Conservation (phyloP, 2,329 filamentous ascomycete genomes). For the Colletotrichum tamarilloi region DNA sequence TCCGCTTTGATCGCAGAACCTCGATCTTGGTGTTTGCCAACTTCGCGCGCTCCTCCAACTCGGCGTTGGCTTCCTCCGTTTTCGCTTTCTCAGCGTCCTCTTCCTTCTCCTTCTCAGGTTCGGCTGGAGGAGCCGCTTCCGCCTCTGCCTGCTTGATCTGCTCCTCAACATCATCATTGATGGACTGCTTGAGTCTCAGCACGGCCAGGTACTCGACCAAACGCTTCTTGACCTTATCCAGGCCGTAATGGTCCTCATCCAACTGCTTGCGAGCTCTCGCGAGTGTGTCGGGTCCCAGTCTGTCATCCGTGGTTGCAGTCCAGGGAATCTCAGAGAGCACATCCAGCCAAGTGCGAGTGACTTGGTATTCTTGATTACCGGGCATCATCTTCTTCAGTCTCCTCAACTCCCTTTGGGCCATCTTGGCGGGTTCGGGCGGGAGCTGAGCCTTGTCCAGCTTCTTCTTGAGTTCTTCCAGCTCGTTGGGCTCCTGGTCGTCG, state of each 20-base stretch:
- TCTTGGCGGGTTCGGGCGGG: constrained; percentile 85
- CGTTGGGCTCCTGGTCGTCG: constrained; percentile 86
- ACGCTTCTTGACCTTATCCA: constrained; percentile 97
- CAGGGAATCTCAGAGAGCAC: constrained; percentile 95
- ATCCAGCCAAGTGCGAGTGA: constrained; percentile 92
- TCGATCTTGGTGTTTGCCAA: constrained; percentile 73
- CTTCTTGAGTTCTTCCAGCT: constrained; percentile 91
- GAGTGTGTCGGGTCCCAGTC: constrained; percentile 84
- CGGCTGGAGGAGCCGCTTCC: constrained; percentile 51
- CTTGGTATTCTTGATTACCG: constrained; percentile 94
- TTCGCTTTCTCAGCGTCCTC: constrained; percentile 45
- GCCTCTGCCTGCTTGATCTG: constrained; percentile 78
- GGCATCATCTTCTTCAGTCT: constrained; percentile 95
- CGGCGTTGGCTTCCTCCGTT: constrained; percentile 38
- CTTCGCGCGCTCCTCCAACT: constrained; percentile 48
- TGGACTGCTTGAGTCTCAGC: constrained; percentile 91
- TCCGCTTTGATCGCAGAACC: constrained; percentile 81
- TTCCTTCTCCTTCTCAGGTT: constrained; percentile 38
- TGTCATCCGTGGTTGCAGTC: constrained; percentile 85
- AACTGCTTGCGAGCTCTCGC: constrained; percentile 86
- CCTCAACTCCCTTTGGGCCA: constrained; percentile 90
- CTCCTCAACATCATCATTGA: constrained; percentile 84
- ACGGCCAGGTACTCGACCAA: constrained; percentile 96
- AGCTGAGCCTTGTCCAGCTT: constrained; percentile 85
- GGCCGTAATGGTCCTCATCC: constrained; percentile 94